Percentiles rank a stretch among this genome's conserved stretches.
These are phyloP conservation scores for Ascosphaera pollenicola DNA, from an alignment of 2,329 filamentous ascomycete species.

Conservation along the genomic window DNA sequence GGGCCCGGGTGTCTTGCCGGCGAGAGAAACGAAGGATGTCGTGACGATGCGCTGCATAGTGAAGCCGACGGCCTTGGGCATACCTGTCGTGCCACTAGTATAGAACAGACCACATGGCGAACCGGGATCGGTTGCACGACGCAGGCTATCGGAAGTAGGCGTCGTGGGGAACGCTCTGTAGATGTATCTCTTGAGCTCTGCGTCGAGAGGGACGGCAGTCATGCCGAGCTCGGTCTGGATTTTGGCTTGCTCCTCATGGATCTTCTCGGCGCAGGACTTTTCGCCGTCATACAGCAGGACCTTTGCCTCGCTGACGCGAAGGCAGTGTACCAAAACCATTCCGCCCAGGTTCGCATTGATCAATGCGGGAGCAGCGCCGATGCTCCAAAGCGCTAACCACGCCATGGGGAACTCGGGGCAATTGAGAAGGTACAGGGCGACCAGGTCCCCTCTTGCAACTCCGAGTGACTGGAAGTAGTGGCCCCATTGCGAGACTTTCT, in stretches of 20 bases:
- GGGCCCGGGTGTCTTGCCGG: slow-evolving; percentile 11
- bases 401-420: slow-evolving; percentile 43
- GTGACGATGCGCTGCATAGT: slow-evolving; percentile 27
- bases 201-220: slow-evolving; percentile 31
- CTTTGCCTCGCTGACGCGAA: slow-evolving; percentile 33
- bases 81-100: slow-evolving; percentile 54
- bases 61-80: slow-evolving; percentile 49
- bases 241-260: slow-evolving; percentile 27
- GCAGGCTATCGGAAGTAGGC: slow-evolving; percentile 32
- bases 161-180: slow-evolving; percentile 24
- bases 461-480: slow-evolving; percentile 38
- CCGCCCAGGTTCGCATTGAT: slow-evolving; percentile 49
- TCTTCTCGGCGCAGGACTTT: slow-evolving; percentile 28
- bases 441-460: slow-evolving; percentile 36
- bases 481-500: slow-evolving; percentile 36
- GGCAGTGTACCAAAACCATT: slow-evolving; percentile 41
- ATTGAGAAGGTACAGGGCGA: slow-evolving; percentile 46
- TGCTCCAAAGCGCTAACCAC: slow-evolving; percentile 41
- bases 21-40: slow-evolving; percentile 15
- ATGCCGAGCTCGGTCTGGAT: slow-evolving; percentile 37
- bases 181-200: slow-evolving; percentile 25
- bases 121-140: slow-evolving; percentile 27
- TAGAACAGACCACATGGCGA: slow-evolving; percentile 46
- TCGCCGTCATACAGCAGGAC: slow-evolving; percentile 38
- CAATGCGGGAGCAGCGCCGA: slow-evolving; percentile 46